phyloP scores from a whole-genome alignment of 2,329 filamentous ascomycete genomes.

The Colletotrichum tofieldiae region DNA sequence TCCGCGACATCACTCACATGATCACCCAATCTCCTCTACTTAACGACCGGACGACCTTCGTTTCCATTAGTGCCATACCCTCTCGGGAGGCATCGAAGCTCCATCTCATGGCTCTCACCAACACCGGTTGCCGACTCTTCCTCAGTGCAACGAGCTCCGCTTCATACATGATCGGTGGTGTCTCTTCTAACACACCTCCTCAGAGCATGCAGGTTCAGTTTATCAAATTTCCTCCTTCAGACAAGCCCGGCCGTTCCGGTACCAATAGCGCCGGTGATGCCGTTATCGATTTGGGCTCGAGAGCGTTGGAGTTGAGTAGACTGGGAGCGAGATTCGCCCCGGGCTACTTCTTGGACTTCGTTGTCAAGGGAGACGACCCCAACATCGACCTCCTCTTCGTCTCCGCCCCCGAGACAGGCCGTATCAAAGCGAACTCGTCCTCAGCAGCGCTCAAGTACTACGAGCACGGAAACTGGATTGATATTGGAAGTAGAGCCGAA shows the following conservation, averaged over 20 bases:
- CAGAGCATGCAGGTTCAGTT: conserved; percentile 99
- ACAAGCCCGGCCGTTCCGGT: conserved; percentile 52
- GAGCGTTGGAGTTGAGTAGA: conserved; percentile 64
- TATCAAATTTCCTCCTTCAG: conserved; percentile 89
- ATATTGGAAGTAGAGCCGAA: conserved; percentile 80
- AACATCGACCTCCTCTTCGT: conserved; percentile 82
- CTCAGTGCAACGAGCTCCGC: conserved; percentile 89
- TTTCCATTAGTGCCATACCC: conserved; percentile 89
- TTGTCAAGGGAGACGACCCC: conserved; percentile 73
- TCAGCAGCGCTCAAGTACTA: conserved; percentile 74
- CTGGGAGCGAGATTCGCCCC: conserved; percentile 80
- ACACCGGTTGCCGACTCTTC: conserved; percentile 92
- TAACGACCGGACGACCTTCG: conserved; percentile 78
- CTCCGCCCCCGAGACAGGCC: conserved; percentile 88
- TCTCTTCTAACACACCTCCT: conserved; percentile 79
- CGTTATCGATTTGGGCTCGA: conserved; percentile 64
- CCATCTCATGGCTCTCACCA: conserved; percentile 91
- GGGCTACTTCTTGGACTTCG: conserved; percentile 92
- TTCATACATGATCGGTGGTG: conserved; percentile 74
- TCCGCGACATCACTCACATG: conserved; percentile 88
- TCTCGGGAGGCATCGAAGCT: conserved; percentile 84
- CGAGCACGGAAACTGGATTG: conserved; percentile 86
- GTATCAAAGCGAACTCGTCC: conserved; percentile 76
- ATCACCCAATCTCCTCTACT: conserved; percentile 82
- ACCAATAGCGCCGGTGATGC: conserved; percentile 52